Base-by-base conservation (phyloP, 192 early-diverging fungal species). In the Ambispora gerdemannii region DNA sequence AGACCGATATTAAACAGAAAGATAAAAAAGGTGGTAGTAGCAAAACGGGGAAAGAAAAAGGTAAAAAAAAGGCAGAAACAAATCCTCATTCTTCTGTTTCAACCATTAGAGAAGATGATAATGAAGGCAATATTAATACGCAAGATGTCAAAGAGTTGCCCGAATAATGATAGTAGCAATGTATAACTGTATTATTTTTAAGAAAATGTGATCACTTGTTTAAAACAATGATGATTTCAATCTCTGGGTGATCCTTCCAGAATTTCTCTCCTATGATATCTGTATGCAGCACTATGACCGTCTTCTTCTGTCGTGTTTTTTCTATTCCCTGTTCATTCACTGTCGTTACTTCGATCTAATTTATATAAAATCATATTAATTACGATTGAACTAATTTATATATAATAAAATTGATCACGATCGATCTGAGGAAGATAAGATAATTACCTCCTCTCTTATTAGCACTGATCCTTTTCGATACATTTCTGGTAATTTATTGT, bases 391-490 rank as follows among this genome's bases (percentile, higher is more conserved):
- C 22, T 6, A 75, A 72, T 49, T 20, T 11, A 38, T 67, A 7
- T 28, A 30, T 56, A 63, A 59, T 10, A 73, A 73, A 50, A 27
- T 56, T 10, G 36, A 69, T n/a, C n/a, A n/a, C n/a, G n/a, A n/a
- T n/a, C n/a, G n/a, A n/a, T n/a, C n/a, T n/a, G n/a, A n/a, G n/a
- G 3, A 69, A 70, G 49, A 63, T 71, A 28, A 74, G 66, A 52
- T 76, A 58, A 8, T 68, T 81, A 86, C 77, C 64, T 80, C 76
- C 62, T 87, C 78, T 34, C 91, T 84, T 58, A 90, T 75, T 20
- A 98, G 74, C 0, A 92, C 87, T 32, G 88, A 89, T 13, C 96
- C 96, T 79, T 96, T 98, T 66, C 90, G 83, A 75, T 85, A 95
- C n/a, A 95, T 88, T 11, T 87, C 86, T 3, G 86, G 86, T 36